Conservation (phyloP, 75 land plant species). For the Selaginella tamariscina region DNA sequence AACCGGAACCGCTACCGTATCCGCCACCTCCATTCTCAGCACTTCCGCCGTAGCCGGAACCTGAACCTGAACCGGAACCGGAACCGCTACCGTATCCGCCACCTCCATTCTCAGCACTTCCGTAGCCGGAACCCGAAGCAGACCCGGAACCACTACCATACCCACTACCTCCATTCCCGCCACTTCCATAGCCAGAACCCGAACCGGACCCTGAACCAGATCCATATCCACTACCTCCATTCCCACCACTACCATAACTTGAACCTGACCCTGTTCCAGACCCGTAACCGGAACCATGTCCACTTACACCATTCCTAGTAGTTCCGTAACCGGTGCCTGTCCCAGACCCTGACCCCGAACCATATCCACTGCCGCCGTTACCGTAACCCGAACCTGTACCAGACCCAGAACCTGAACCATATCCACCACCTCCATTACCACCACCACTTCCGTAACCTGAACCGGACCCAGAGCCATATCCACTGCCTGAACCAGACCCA, state of each 20-base stretch:
- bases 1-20: no score
- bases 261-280: constrained; percentile 8
- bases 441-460: neutral
- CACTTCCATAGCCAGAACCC: neutral
- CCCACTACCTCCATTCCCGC: neutral
- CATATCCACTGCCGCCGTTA: neutral
- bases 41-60: neutral
- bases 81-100: no score
- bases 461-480: constrained; percentile 4
- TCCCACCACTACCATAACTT: neutral
- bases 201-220: constrained; percentile 6
- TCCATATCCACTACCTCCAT: neutral
- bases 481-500: neutral
- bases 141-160: constrained; percentile 5
- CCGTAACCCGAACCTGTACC: neutral
- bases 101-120: no score
- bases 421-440: neutral
- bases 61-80: neutral
- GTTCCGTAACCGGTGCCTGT: neutral
- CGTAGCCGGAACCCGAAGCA: neutral
- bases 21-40: no score
- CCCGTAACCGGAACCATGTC: constrained; percentile 4
- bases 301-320: neutral
- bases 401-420: neutral
- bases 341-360: neutral